Conservation (phyloP, 23 red algal species). For the Chondrus crispus region DNA sequence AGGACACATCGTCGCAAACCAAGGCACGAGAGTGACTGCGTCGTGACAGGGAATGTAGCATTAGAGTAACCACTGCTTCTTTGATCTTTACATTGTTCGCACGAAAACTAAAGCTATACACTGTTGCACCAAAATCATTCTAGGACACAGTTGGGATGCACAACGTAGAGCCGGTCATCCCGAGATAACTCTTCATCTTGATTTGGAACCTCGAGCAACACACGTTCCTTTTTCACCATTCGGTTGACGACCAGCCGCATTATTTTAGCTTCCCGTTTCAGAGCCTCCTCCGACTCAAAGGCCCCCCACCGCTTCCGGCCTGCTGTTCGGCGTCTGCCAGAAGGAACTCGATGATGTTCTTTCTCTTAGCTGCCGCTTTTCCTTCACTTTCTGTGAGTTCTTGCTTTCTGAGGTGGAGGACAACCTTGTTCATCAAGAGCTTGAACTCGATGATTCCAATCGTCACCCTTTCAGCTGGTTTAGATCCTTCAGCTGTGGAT, state of each 20-base stretch:
- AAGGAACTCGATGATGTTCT: conserved; percentile 71
- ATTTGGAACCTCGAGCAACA: conserved; percentile 87
- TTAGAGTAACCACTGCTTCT: too few species aligned
- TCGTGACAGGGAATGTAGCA: too few species aligned
- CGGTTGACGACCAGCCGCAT: conserved; percentile 77
- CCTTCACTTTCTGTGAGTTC: conserved; percentile 36
- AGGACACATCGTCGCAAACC: too few species aligned
- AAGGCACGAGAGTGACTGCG: too few species aligned
- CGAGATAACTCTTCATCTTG: conserved; percentile 50
- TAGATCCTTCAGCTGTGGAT: background rate
- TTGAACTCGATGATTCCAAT: conserved; percentile 87
- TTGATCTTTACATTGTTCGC: too few species aligned
- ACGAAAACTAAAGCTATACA: too few species aligned
- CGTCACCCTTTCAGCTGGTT: conserved; percentile 37
- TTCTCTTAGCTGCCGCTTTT: conserved; percentile 34
- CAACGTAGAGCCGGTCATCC: conserved; percentile 73
- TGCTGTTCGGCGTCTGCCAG: conserved; percentile 64
- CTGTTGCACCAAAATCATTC: conserved; percentile 16
- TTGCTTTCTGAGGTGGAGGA: conserved; percentile 74
- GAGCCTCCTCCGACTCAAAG: conserved; percentile 78
- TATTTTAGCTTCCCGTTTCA: conserved; percentile 62
- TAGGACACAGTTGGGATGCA: conserved; percentile 91
- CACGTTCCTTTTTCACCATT: conserved; percentile 88
- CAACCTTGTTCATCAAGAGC: conserved; percentile 79
- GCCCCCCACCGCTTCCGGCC: conserved; percentile 51